Conservation (phyloP, 495 filamentous ascomycete genomes). For the Talaromyces ruber region DNA sequence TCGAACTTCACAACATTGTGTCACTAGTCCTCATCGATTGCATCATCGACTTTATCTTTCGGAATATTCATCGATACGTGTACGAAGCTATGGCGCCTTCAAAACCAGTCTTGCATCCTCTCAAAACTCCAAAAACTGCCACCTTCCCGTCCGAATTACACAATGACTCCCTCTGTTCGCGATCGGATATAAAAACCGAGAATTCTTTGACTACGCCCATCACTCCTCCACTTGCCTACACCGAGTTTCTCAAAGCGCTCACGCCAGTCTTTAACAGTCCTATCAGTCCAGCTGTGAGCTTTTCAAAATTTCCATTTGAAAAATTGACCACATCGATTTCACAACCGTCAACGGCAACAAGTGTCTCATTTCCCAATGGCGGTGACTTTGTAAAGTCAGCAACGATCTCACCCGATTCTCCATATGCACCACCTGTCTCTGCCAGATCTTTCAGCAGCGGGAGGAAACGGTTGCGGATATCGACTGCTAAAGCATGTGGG, state of each 20-base stretch:
- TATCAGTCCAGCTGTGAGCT: constrained; percentile 20
- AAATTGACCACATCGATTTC: constrained; percentile 26
- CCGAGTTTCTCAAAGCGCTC: constrained; percentile 79
- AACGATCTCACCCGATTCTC: constrained; percentile 28
- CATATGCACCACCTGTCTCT: constrained; percentile 12
- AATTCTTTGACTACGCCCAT: constrained; percentile 69
- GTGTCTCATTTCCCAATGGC: constrained; percentile 18
- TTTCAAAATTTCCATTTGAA: constrained; percentile 24
- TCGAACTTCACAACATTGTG: no score
- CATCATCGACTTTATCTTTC: no score
- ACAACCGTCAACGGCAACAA: constrained; percentile 31
- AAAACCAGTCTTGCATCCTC: constrained; percentile 61
- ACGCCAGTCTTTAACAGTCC: constrained; percentile 54
- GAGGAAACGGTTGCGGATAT: constrained; percentile 34
- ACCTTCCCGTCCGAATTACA: constrained; percentile 74
- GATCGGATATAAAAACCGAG: constrained; percentile 40
- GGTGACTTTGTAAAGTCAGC: constrained; percentile 15
- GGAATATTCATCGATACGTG: neutral
- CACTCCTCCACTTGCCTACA: constrained; percentile 85
- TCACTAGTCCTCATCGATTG: no score
- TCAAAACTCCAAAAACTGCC: constrained; percentile 68
- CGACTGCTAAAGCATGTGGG: constrained; percentile 12
- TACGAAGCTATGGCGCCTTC: constrained; percentile 37
- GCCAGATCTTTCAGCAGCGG: constrained; percentile 16
- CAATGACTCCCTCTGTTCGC: constrained; percentile 22